Conservation (phyloP, 208 protist species). For the Crithidia brevicula region DNA sequence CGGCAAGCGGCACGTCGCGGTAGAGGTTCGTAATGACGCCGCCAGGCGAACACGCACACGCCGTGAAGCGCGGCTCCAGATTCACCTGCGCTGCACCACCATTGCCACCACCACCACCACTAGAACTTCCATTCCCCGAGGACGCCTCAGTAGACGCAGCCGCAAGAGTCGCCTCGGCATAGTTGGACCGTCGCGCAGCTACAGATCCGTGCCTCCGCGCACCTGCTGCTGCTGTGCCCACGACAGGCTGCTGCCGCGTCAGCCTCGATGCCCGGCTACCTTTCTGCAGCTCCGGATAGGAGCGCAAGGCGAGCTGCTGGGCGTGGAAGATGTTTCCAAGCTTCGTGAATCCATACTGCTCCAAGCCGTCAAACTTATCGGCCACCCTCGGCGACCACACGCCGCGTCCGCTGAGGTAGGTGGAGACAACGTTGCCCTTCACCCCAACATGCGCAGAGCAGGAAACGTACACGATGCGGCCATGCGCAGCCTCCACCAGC, state of each 20-base stretch:
- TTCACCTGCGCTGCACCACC: slow-evolving; percentile 1
- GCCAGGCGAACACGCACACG: slow-evolving; percentile 75
- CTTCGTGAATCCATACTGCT: slow-evolving; percentile 84
- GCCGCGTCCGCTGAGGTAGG: slow-evolving; percentile 81
- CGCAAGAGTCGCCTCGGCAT: slow-evolving; percentile 7
- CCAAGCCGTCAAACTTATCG: slow-evolving; percentile 55
- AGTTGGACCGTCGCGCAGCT: not conserved
- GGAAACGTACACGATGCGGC: slow-evolving; percentile 80
- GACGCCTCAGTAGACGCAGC: slow-evolving; percentile 18
- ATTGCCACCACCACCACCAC: too few species aligned
- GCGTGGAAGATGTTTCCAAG: slow-evolving; percentile 87
- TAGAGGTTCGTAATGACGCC: slow-evolving; percentile 80
- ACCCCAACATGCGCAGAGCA: slow-evolving; percentile 81
- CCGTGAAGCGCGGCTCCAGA: slow-evolving; percentile 56
- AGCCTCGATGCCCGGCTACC: slow-evolving; percentile 13
- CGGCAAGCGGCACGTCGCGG: slow-evolving; percentile 57
- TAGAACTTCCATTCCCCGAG: not conserved
- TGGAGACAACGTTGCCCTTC: slow-evolving; percentile 56
- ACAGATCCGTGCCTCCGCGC: too few species aligned
- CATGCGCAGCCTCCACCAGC: slow-evolving; percentile 52
- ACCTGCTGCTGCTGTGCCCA: too few species aligned
- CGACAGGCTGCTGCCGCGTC: slow-evolving; percentile 23
- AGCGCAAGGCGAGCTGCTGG: slow-evolving; percentile 64
- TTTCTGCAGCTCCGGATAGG: slow-evolving; percentile 44
- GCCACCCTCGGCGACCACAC: slow-evolving; percentile 48